Conservation (phyloP, 1,139 yeast species). For the Magnusiomyces sp. region DNA sequence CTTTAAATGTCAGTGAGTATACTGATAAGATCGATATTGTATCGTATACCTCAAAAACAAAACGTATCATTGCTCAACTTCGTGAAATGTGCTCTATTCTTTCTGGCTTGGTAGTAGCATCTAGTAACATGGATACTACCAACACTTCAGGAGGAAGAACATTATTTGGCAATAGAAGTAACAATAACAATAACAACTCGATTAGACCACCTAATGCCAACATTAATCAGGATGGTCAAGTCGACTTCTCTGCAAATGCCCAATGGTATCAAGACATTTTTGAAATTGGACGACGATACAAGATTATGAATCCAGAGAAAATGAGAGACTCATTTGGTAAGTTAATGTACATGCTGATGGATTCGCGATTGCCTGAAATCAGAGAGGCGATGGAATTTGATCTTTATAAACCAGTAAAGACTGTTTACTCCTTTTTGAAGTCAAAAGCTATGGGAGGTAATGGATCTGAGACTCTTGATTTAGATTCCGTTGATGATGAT, state of each 20-base stretch:
- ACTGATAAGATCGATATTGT: slow-evolving; percentile 66
- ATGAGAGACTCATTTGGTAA: slow-evolving; percentile 71
- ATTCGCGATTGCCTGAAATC: slow-evolving; percentile 61
- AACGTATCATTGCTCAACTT: slow-evolving; percentile 57
- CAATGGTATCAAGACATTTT: slow-evolving; percentile 60
- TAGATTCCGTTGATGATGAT: slow-evolving; percentile 21
- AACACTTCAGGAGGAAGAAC: slow-evolving; percentile 57
- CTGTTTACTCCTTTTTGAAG: slow-evolving; percentile 45
- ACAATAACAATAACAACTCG: neutral
- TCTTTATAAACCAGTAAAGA: slow-evolving; percentile 56
- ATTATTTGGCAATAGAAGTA: slow-evolving; percentile 31
- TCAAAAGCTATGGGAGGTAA: slow-evolving; percentile 32
- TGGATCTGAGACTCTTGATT: neutral
- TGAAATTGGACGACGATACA: slow-evolving; percentile 69
- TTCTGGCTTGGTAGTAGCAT: slow-evolving; percentile 63
- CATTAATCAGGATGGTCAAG: slow-evolving; percentile 37
- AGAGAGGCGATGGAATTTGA: slow-evolving; percentile 62
- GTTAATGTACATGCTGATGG: slow-evolving; percentile 73
- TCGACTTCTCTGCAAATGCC: slow-evolving; percentile 52
- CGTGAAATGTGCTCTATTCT: slow-evolving; percentile 66
- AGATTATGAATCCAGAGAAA: slow-evolving; percentile 70
- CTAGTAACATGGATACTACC: slow-evolving; percentile 26
- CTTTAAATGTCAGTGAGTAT: slow-evolving; percentile 63
- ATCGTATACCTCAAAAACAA: slow-evolving; percentile 53
- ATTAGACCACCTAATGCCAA: neutral